phyloP scores from a whole-genome alignment of 2,329 filamentous ascomycete genomes.

The Colletotrichum echinochloae region DNA sequence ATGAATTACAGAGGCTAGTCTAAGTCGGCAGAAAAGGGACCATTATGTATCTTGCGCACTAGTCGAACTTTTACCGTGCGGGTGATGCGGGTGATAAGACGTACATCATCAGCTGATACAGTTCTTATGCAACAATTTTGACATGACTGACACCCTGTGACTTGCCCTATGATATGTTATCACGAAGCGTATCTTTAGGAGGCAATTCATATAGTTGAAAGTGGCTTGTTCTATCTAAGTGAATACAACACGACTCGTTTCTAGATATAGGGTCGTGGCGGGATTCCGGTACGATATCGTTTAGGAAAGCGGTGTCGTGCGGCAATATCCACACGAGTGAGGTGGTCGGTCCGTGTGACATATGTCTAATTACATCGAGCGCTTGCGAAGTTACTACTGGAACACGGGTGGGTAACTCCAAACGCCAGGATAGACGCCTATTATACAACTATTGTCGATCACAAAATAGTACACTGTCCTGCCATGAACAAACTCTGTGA shows the following conservation, averaged over 20 bases:
- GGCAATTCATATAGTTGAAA: too few relatives aligned
- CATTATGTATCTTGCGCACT: background rate
- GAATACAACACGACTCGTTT: too few relatives aligned
- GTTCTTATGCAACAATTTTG: too few relatives aligned
- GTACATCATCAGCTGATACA: background rate
- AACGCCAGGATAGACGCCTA: slow-evolving; percentile 14
- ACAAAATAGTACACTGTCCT: slow-evolving; percentile 8
- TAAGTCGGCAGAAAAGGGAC: background rate
- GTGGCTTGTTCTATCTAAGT: too few relatives aligned
- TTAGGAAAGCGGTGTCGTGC: too few relatives aligned
- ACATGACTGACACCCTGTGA: too few relatives aligned
- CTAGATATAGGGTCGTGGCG: too few relatives aligned
- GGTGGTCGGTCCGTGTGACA: too few relatives aligned
- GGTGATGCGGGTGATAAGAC: background rate
- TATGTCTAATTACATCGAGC: background rate
- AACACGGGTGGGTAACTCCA: slow-evolving; percentile 9
- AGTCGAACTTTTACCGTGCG: background rate
- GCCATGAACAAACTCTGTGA: background rate
- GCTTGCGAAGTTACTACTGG: background rate
- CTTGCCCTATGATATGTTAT: too few relatives aligned
- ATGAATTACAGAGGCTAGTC: background rate
- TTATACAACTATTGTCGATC: slow-evolving; percentile 5
- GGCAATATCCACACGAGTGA: too few relatives aligned
- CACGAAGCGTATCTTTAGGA: too few relatives aligned
- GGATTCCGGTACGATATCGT: too few relatives aligned